These are phyloP conservation scores for Cinnamomum micranthum DNA, from an alignment of 164 flowering plant species.

Conservation along the genomic window DNA sequence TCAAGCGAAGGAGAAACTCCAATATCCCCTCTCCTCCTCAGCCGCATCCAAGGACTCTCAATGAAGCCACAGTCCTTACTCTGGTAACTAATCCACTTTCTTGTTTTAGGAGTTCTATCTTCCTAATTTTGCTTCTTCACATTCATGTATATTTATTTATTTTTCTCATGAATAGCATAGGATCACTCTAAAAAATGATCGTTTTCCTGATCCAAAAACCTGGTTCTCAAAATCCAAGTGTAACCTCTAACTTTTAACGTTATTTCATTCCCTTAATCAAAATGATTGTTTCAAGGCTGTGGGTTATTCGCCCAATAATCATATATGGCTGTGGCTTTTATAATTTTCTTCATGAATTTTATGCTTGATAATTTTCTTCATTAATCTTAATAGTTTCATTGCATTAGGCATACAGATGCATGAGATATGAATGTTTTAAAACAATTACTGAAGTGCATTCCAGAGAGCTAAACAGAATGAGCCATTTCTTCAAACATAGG, in stretches of 20 bases:
- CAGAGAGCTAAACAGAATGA: neutral
- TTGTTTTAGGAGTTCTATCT: neutral
- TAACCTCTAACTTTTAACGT: neutral
- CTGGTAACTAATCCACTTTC: slow-evolving; percentile 25
- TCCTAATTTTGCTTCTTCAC: neutral
- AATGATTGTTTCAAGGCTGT: too few relatives aligned
- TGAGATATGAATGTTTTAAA: too few relatives aligned
- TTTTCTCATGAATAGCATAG: neutral
- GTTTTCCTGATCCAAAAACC: neutral
- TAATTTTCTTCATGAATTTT: too few relatives aligned
- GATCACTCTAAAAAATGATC: neutral
- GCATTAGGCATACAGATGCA: too few relatives aligned
- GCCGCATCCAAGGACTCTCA: slow-evolving; percentile 25
- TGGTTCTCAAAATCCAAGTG: neutral
- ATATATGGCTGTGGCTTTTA: too few relatives aligned
- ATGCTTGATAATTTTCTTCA: neutral
- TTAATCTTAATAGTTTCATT: too few relatives aligned
- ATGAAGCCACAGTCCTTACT: slow-evolving; percentile 23
- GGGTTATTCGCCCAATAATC: too few relatives aligned
- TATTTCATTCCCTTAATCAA: neutral
- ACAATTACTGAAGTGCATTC: neutral
- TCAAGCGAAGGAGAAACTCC: slow-evolving; percentile 58
- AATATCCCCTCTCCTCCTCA: slow-evolving; percentile 28
- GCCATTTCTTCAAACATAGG: neutral
- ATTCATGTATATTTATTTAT: neutral